Base-by-base conservation (phyloP, 1,139 yeast genomes). In the Debaryomycetaceae sp. region DNA sequence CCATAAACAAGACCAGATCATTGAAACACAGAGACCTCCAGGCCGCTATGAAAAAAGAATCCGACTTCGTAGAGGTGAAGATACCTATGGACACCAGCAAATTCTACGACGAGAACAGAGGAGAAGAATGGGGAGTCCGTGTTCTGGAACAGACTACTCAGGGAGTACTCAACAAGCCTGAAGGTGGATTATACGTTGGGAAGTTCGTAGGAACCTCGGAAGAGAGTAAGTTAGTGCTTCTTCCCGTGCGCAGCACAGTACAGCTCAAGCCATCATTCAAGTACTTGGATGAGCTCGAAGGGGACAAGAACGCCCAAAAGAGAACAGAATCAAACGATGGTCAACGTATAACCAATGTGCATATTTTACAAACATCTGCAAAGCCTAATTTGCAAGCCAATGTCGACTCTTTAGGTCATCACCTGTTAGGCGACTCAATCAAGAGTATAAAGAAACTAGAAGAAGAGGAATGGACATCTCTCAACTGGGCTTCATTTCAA, bases 221-320 rank as follows among this genome's bases (percentile, higher is more conserved):
- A 5, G 39, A 35, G 13, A 57, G 51, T 36, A 79, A 75, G 49
- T 57, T 89, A 13, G 81, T 86, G 37, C 60, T 91, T 45, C 63
- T 79, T 1, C 88, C 94, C 0, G 70, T 89, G 2, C 76, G 79
- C 37, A 73, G 81, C 17, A 78, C 87, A 0, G 79, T 85, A 0
- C 98, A 91, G 60, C 60, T 92, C 47, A 74, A 96, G 52, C 94
- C 98, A 1, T 77, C 78, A 46, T 88, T 92, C 65, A 77, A 75
- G 48, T 87, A 89, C 56, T 79, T 89, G 39, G 95, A 86, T 55
- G 78, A 70, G 33, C 39, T 65, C 30, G 78, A 72, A 41, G 51
- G 52, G 13, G 46, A 51, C 31, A 59, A 53, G 37, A 56, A 49
- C 39, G 53, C 50, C n/a, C 66, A 57, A 44, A 58, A 59, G 39